Percentiles rank a stretch among this genome's conserved stretches.
Evolutionary conservation across 176 grass and related monocot genomes (phyloP).

Genomic region (Zea luxurians): DNA sequence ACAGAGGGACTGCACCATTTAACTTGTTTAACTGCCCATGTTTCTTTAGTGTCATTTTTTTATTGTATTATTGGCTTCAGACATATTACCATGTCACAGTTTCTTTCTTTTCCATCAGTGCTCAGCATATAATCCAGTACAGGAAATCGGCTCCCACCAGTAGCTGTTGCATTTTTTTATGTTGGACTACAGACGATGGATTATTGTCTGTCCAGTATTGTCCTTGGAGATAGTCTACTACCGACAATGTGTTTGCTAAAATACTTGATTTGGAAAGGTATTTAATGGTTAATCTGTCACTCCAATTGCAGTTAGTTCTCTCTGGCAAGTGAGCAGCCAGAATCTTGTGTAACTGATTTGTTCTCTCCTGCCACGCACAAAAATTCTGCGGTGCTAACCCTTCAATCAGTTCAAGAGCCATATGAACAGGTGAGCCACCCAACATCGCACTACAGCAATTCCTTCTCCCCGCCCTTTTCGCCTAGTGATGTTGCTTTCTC

Average conservation of each 20-base stretch:
- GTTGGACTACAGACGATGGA: not conserved
- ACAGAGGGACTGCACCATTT: no score
- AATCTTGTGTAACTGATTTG: slow-evolving; percentile 34
- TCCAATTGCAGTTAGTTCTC: slow-evolving; percentile 46
- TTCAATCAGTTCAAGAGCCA: slow-evolving; percentile 62
- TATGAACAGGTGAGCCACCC: slow-evolving; percentile 47
- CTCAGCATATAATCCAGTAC: not conserved
- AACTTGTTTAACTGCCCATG: no score
- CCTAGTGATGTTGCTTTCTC: slow-evolving; percentile 48
- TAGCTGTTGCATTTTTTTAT: not conserved
- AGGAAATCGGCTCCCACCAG: not conserved
- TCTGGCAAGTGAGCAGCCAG: slow-evolving; percentile 51
- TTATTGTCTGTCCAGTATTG: not conserved
- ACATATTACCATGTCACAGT: not conserved
- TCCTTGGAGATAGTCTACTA: slow-evolving; percentile 2
- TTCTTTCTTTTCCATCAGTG: slow-evolving; percentile 12
- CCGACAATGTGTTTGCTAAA: slow-evolving; percentile 25
- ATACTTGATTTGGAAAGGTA: not conserved
- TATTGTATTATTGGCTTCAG: not conserved
- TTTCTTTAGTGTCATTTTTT: not conserved
- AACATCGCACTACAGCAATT: slow-evolving; percentile 44
- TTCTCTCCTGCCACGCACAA: slow-evolving; percentile 19
- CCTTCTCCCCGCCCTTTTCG: not conserved
- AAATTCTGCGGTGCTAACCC: slow-evolving; percentile 49
- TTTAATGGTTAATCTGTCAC: slow-evolving; percentile 33